Percentiles rank a stretch among this genome's conserved stretches.
Evolutionary conservation across 371 early-diverging fungal species (phyloP).

Genomic region (Vairimorpha necatrix): DNA sequence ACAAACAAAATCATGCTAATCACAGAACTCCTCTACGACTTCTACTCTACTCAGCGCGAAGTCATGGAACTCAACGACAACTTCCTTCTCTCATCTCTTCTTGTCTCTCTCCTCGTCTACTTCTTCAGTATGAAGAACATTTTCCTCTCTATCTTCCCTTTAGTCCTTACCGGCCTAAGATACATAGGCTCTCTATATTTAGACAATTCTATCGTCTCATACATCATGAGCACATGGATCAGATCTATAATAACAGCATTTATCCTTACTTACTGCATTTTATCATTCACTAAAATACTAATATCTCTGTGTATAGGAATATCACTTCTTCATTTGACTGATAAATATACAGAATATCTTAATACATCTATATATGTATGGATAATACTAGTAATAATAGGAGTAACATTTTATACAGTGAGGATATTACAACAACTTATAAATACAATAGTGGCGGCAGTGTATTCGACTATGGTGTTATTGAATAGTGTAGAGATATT

Average conservation of each 20-base stretch:
- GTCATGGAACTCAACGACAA: background rate
- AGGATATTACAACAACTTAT: background rate
- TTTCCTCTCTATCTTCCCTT: background rate
- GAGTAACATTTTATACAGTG: background rate
- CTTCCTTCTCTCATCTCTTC: background rate
- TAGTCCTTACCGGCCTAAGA: background rate
- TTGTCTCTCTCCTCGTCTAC: background rate
- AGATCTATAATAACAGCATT: background rate
- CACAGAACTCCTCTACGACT: background rate
- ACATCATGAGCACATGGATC: background rate
- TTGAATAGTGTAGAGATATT: slow-evolving; percentile 1
- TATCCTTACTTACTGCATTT: background rate
- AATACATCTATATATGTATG: background rate
- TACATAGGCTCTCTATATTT: background rate
- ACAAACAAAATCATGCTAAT: background rate
- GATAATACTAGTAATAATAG: background rate
- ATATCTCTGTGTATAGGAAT: background rate
- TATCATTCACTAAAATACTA: background rate
- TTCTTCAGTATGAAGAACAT: background rate
- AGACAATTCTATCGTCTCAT: background rate
- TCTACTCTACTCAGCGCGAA: background rate
- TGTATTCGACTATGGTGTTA: background rate
- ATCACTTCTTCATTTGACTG: background rate
- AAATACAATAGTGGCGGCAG: background rate
- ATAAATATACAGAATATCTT: background rate